phyloP scores from a whole-genome alignment of 768 basidiomycete genomes.

The Tricholoma furcatifolium region DNA sequence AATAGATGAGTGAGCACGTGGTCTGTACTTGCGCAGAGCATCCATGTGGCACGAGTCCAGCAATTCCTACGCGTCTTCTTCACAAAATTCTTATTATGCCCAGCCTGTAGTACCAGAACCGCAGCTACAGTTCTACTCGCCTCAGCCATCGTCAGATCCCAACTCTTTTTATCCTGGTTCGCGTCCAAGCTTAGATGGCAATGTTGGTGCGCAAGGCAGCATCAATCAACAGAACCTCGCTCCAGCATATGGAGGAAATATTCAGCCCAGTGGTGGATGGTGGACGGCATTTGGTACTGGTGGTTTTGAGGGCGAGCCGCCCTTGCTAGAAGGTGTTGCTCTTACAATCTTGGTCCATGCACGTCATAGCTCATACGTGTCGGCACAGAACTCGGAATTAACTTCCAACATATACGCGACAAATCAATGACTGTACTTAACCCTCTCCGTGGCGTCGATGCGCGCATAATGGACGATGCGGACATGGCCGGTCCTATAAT shows the following conservation, averaged over 20 bases:
- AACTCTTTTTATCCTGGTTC: slow-evolving; percentile 67
- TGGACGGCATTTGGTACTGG: slow-evolving; percentile 97
- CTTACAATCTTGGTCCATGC: not conserved
- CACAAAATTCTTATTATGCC: slow-evolving; percentile 59
- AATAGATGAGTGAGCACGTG: slow-evolving; percentile 30
- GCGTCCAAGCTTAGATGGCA: slow-evolving; percentile 77
- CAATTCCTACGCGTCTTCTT: slow-evolving; percentile 61
- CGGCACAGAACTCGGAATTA: slow-evolving; percentile 87
- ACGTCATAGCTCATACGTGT: not conserved
- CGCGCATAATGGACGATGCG: slow-evolving; percentile 98
- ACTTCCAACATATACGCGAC: slow-evolving; percentile 91
- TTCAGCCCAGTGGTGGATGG: slow-evolving; percentile 77
- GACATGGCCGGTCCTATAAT: slow-evolving; percentile 95
- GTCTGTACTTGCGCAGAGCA: slow-evolving; percentile 5
- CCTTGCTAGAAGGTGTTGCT: slow-evolving; percentile 83
- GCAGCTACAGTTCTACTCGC: slow-evolving; percentile 78
- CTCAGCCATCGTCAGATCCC: slow-evolving; percentile 43
- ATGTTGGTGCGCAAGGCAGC: slow-evolving; percentile 52
- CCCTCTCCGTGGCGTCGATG: slow-evolving; percentile 79
- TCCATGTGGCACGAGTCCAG: slow-evolving; percentile 77
- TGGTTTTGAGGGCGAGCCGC: slow-evolving; percentile 94
- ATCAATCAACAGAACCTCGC: slow-evolving; percentile 45
- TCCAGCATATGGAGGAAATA: slow-evolving; percentile 65
- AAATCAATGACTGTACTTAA: slow-evolving; percentile 97
- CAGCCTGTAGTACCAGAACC: slow-evolving; percentile 49